Conservation (phyloP, 1,284 basidiomycete species). For the Ganoderma multipileum region DNA sequence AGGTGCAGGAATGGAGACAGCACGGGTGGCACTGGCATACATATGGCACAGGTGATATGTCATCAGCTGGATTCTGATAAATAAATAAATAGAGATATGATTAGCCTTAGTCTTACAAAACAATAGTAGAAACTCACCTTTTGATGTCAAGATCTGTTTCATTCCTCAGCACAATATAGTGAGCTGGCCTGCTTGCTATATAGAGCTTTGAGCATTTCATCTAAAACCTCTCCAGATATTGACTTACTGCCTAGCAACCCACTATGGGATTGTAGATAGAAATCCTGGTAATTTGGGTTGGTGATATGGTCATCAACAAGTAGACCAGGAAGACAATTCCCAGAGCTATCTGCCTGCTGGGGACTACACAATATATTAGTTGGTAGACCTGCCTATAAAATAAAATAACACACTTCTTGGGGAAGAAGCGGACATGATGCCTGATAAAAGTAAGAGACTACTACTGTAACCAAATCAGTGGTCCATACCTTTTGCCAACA, state of each 20-base stretch:
- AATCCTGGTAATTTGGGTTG: constrained; percentile 54
- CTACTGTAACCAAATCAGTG: background rate
- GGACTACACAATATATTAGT: background rate
- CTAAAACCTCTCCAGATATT: background rate
- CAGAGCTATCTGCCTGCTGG: constrained; percentile 43
- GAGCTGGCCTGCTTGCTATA: constrained; percentile 57
- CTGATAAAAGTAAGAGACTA: constrained; percentile 30
- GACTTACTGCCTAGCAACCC: constrained; percentile 42
- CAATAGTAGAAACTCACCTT: constrained; percentile 40
- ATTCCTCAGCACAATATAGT: constrained; percentile 67
- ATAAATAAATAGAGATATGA: background rate
- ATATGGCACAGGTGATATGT: constrained; percentile 61
- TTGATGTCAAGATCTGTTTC: constrained; percentile 46
- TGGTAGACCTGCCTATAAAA: background rate
- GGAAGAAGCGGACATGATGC: constrained; percentile 62
- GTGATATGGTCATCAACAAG: constrained; percentile 54
- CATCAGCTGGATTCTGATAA: constrained; percentile 56
- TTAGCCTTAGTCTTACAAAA: background rate
- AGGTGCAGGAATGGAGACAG: constrained; percentile 71
- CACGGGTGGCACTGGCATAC: constrained; percentile 64
- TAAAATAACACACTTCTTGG: constrained; percentile 29
- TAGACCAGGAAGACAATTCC: constrained; percentile 57
- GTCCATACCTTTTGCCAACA: constrained; percentile 58
- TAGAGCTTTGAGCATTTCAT: background rate
- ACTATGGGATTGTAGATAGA: constrained; percentile 67